Evolutionary conservation across 768 basidiomycete species (phyloP).

Genomic region (Boletus sp.): DNA sequence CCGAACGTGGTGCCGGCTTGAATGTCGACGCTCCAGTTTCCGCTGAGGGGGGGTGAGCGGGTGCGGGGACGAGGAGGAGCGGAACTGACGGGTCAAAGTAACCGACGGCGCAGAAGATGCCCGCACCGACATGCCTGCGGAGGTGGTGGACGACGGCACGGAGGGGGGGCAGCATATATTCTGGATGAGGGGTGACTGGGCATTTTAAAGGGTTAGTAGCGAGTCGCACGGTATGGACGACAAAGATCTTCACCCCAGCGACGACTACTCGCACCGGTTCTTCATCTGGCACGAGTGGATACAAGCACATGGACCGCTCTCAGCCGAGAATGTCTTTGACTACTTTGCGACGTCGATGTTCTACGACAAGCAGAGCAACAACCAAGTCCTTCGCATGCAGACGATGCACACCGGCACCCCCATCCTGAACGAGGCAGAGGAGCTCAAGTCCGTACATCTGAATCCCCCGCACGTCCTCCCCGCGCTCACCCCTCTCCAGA

Average conservation of each 20-base stretch:
- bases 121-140: constrained; percentile 37
- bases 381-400: constrained; percentile 91
- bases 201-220: not conserved
- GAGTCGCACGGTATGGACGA: constrained; percentile 41
- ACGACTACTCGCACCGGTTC: constrained; percentile 79
- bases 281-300: constrained; percentile 94
- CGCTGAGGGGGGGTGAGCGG: constrained; percentile 11
- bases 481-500: constrained; percentile 37
- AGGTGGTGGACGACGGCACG: constrained; percentile 28
- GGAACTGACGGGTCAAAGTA: constrained; percentile 34
- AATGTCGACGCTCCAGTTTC: constrained; percentile 47
- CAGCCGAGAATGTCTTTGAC: constrained; percentile 77
- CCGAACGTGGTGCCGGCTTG: constrained; percentile 44
- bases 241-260: constrained; percentile 71
- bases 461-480: not conserved
- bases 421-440: constrained; percentile 77
- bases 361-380: constrained; percentile 93
- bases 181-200: too few relatives aligned
- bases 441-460: constrained; percentile 59
- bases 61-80: not conserved
- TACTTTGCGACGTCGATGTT: constrained; percentile 92
- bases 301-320: constrained; percentile 78
- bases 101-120: constrained; percentile 39
- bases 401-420: constrained; percentile 82
- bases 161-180: not conserved